These are phyloP conservation scores for Lactifluus rugatus DNA, from an alignment of 768 basidiomycete genomes.

Conservation along the genomic window DNA sequence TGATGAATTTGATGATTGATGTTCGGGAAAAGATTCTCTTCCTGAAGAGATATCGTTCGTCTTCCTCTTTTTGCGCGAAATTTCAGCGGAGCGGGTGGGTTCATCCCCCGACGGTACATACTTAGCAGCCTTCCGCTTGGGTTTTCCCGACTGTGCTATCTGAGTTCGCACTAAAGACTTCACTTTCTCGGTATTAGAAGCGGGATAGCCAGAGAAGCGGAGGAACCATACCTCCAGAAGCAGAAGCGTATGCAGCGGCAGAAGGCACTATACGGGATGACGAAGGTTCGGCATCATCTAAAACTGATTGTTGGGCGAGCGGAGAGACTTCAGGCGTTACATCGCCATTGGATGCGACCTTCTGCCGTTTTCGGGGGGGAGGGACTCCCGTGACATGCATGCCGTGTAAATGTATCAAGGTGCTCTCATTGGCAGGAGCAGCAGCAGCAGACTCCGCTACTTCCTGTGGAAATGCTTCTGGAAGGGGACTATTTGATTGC, in stretches of 20 bases:
- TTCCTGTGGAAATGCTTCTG: background rate
- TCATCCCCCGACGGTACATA: background rate
- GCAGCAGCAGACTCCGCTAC: background rate
- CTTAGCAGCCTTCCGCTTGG: background rate
- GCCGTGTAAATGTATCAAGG: background rate
- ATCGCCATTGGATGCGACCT: background rate
- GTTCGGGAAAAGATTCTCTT: background rate
- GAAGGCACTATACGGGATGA: background rate
- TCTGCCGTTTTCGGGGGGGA: slow-evolving; percentile 9
- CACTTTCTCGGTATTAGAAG: background rate
- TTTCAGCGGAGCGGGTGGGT: background rate
- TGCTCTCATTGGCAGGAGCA: background rate
- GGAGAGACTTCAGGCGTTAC: background rate
- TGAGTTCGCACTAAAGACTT: background rate
- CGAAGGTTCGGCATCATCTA: background rate
- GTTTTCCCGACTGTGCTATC: background rate
- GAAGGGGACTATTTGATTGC: background rate
- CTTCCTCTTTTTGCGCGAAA: background rate
- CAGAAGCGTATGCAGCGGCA: background rate
- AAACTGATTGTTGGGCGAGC: background rate
- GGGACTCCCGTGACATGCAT: background rate
- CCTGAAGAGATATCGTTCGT: background rate
- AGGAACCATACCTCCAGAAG: background rate
- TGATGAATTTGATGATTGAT: background rate
- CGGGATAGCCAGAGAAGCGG: background rate